Evolutionary conservation across 345 rosid genomes (phyloP), one percentile per base, ranked within the genome.

Genomic region (Anastatica hierochuntica): DNA sequence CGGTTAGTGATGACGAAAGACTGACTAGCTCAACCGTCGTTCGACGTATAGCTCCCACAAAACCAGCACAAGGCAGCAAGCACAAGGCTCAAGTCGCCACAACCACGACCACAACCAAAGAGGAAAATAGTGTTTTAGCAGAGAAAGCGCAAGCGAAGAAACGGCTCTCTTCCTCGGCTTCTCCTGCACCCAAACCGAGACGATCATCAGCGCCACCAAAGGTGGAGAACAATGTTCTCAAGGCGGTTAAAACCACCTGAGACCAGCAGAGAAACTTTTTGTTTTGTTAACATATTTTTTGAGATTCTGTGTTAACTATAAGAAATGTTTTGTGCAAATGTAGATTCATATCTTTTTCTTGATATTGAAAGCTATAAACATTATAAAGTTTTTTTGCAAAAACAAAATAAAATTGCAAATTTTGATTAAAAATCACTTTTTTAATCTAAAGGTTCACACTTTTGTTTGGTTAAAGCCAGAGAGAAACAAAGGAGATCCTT

Each of bases 151-250:
- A 75, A 21, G 74, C 71, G 5, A 92, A 80, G 88, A 92, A 92
- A 47, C 74, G 84, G 43, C 80, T 90, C 13, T 75, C 96, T 17
- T 76, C 69, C 57, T 81, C 92, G 1, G 83, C 86, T 19, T 79
- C 97, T 9, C 80, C 85, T 53, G 78, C 85, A 26, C 88, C 94
- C 46, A 78, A 63, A 63, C 80, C 76, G 0, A 77, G 97, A 76
- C 75, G 84, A 74, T 77, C 76, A 26, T 75, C 87, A 2, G 88
- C 77, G 44, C 94, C 88, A 0, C 77, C 85, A 0, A 90, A 84
- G 73, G 50, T 84, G 45, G 84, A 81, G 43, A 70, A 55, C 37
- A 29, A 46, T 3, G 64, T 67, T 73, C 34, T 72, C 1, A 77
- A 56, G 24, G 35, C 72, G 4, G 79, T 56, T 59, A 74, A 48